Conservation (phyloP, 2,329 filamentous ascomycete genomes). For the Pseudogymnoascus sp. region DNA sequence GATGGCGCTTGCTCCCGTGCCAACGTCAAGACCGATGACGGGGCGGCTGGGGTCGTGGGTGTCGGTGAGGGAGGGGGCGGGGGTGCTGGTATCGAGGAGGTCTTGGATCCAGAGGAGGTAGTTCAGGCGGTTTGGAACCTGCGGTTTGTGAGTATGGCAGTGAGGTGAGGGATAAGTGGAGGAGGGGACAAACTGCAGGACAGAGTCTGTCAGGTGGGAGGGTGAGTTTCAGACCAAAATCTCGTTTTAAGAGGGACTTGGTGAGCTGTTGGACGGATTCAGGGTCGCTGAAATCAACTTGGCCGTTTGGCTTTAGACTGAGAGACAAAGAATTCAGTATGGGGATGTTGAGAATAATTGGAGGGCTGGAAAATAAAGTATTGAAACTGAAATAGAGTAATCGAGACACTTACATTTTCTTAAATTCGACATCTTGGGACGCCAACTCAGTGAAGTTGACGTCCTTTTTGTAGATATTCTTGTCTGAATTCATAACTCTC, state of each 20-base stretch:
- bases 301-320: constrained; percentile 45
- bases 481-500: background rate
- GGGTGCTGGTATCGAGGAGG: constrained; percentile 63
- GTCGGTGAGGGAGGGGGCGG: constrained; percentile 31
- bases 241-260: constrained; percentile 63
- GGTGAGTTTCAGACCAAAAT: constrained; percentile 65
- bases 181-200: constrained; percentile 57
- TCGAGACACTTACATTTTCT: constrained; percentile 40
- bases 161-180: background rate
- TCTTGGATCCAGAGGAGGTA: constrained; percentile 86
- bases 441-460: constrained; percentile 57
- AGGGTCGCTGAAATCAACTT: constrained; percentile 75
- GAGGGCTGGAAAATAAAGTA: background rate
- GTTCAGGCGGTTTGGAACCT: constrained; percentile 64
- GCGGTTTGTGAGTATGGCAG: background rate
- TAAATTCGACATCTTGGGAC: constrained; percentile 49
- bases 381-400: background rate
- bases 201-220: constrained; percentile 75
- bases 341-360: background rate
- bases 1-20: constrained; percentile 84
- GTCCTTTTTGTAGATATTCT: constrained; percentile 45
- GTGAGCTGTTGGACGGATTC: constrained; percentile 71
- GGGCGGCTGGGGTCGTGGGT: constrained; percentile 46
- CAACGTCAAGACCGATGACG: constrained; percentile 71
- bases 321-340: background rate